These are phyloP conservation scores for Trichoderma atrobrunneum DNA, from an alignment of 2,329 filamentous ascomycete genomes.

Conservation along the genomic window DNA sequence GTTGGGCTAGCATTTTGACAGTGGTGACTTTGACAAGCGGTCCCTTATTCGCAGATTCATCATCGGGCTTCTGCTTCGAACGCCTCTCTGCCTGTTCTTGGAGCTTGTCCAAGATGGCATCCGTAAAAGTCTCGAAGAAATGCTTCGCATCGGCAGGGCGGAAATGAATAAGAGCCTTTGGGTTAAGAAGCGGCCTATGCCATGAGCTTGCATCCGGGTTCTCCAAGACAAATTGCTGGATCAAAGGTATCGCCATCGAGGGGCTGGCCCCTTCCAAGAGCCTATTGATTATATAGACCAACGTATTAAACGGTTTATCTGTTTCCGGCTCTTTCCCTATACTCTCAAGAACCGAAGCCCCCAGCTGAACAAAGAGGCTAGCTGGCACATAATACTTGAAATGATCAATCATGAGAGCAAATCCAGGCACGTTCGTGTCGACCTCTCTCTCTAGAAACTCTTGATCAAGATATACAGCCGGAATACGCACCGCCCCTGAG, in stretches of 20 bases:
- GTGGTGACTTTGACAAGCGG: conserved; percentile 36
- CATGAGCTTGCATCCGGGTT: conserved; percentile 10
- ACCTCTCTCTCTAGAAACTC: conserved; percentile 16
- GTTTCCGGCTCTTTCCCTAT: not conserved
- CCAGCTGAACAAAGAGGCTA: not conserved
- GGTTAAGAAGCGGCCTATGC: conserved; percentile 2
- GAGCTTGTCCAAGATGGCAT: conserved; percentile 31
- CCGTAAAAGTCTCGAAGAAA: conserved; percentile 30
- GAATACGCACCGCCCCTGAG: not conserved
- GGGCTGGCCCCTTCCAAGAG: not conserved
- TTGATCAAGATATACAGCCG: conserved; percentile 12
- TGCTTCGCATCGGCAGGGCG: conserved; percentile 25
- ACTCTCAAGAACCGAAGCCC: not conserved
- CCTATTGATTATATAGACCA: not conserved
- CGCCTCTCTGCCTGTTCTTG: conserved; percentile 21
- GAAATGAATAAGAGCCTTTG: conserved; percentile 20
- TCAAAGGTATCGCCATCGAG: not conserved
- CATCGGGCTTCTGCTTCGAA: not conserved
- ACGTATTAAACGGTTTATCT: not conserved
- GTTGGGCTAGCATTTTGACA: conserved; percentile 38
- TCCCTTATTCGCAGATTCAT: not conserved
- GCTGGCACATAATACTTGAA: not conserved
- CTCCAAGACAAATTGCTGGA: conserved; percentile 11
- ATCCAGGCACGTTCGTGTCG: not conserved
- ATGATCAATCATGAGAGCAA: not conserved